These are phyloP conservation scores for Chrysoporthe cubensis DNA, from an alignment of 2,329 filamentous ascomycete genomes.

Conservation along the genomic window DNA sequence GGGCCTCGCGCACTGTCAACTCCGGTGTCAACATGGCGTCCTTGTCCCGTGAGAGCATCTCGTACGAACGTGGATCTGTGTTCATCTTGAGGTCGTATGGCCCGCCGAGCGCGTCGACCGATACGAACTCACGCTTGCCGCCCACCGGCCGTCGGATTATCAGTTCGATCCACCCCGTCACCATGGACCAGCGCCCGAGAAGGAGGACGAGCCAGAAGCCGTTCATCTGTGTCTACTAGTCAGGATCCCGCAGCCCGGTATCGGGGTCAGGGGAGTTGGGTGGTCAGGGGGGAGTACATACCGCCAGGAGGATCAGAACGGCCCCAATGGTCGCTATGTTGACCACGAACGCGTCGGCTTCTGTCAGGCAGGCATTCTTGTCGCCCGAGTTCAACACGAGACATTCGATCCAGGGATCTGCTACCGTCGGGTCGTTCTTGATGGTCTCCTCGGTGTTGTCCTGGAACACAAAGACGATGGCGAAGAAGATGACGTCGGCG, in stretches of 20 bases:
- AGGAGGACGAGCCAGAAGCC: conserved; percentile 85
- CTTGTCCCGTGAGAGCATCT: conserved; percentile 72
- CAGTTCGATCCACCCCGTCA: conserved; percentile 79
- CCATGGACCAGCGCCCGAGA: conserved; percentile 82
- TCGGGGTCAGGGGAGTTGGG: neutral
- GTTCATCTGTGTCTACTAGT: conserved; percentile 60
- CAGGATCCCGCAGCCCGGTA: conserved; percentile 18
- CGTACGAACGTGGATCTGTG: conserved; percentile 69
- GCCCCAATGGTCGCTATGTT: conserved; percentile 78
- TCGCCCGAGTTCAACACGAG: conserved; percentile 62
- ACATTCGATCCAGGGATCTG: conserved; percentile 72
- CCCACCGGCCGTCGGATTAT: conserved; percentile 53
- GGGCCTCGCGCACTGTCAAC: conserved; percentile 35
- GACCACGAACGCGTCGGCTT: conserved; percentile 67
- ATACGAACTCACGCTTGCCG: conserved; percentile 81
- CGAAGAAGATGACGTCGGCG: conserved; percentile 90
- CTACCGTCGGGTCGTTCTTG: conserved; percentile 56
- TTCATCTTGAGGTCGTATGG: conserved; percentile 57
- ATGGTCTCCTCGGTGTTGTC: conserved; percentile 70
- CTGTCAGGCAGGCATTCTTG: conserved; percentile 66
- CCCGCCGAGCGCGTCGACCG: conserved; percentile 69
- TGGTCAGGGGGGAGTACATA: conserved; percentile 50
- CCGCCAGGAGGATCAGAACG: conserved; percentile 79
- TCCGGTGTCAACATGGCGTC: conserved; percentile 56
- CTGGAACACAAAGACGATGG: conserved; percentile 86